phyloP scores from a whole-genome alignment of 2,329 filamentous ascomycete genomes.

The Apiospora phragmitis region DNA sequence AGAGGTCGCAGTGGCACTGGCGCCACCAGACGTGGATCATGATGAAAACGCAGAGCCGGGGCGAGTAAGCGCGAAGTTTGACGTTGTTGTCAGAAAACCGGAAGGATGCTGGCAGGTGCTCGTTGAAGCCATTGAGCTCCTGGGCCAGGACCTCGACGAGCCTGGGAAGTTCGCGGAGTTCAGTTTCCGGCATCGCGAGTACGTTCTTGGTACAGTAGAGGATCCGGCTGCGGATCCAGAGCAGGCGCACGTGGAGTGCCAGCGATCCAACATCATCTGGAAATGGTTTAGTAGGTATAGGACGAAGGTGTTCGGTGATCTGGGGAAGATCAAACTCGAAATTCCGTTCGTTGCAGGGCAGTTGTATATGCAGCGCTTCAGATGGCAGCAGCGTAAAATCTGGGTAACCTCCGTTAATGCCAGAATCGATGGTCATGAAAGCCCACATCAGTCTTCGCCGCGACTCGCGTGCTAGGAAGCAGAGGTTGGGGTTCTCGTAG shows the following conservation, averaged over 20 bases:
- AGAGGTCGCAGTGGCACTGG: conserved; percentile 44
- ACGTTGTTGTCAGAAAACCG: conserved; percentile 59
- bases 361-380: conserved; percentile 39
- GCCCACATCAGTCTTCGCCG: conserved; percentile 48
- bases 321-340: conserved; percentile 56
- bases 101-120: conserved; percentile 54
- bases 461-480: conserved; percentile 45
- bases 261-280: conserved; percentile 57
- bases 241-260: conserved; percentile 56
- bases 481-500: conserved; percentile 46
- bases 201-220: conserved; percentile 53
- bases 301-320: conserved; percentile 47
- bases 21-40: conserved; percentile 40
- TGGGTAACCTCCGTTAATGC: conserved; percentile 41
- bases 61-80: conserved; percentile 56
- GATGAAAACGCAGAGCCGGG: conserved; percentile 51
- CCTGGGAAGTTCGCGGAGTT: conserved; percentile 46
- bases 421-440: conserved; percentile 44
- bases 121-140: conserved; percentile 51
- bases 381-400: conserved; percentile 42
- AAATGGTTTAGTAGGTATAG: conserved; percentile 44
- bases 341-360: conserved; percentile 45
- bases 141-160: conserved; percentile 48
- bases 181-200: conserved; percentile 41
- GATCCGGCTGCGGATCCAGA: conserved; percentile 55